These are phyloP conservation scores for Irpex sp. DNA, from an alignment of 1,284 basidiomycete genomes.

Conservation along the genomic window DNA sequence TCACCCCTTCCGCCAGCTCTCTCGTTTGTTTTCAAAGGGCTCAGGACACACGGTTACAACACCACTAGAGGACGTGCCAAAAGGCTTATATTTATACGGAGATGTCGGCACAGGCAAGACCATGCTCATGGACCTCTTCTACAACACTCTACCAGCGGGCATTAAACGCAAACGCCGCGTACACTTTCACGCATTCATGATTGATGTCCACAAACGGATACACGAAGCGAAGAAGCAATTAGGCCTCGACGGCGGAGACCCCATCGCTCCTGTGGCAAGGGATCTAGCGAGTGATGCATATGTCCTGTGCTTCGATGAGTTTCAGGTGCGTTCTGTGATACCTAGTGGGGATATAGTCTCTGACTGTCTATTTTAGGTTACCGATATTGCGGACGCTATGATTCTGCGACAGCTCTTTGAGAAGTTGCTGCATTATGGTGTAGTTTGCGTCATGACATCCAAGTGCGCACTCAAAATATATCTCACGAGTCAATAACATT, in stretches of 20 bases:
- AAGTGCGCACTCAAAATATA: conserved; percentile 59
- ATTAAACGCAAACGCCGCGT: conserved; percentile 81
- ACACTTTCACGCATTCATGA: conserved; percentile 99
- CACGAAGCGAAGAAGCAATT: conserved; percentile 74
- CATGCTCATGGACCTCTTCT: conserved; percentile 99
- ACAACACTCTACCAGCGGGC: conserved; percentile 79
- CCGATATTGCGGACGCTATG: conserved; percentile 99
- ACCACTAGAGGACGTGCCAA: conserved; percentile 60
- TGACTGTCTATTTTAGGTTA: conserved; percentile 55
- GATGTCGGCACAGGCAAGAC: conserved; percentile 97
- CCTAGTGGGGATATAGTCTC: neutral
- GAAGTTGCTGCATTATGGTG: conserved; percentile 81
- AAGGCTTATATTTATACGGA: conserved; percentile 95
- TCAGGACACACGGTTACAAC: conserved; percentile 31
- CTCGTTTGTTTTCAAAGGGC: conserved; percentile 57
- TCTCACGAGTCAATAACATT: neutral
- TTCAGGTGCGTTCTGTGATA: conserved; percentile 63
- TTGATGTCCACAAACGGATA: conserved; percentile 93
- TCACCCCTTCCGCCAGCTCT: conserved; percentile 41
- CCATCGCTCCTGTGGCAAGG: conserved; percentile 85
- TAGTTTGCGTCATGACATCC: conserved; percentile 94
- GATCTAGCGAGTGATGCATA: conserved; percentile 85
- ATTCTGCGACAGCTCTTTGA: conserved; percentile 90
- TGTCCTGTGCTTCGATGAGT: conserved; percentile 97
- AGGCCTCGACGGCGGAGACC: conserved; percentile 75